Conservation (phyloP, 108 stramenopile genomes). For the Fistulifera pelliculosa region DNA sequence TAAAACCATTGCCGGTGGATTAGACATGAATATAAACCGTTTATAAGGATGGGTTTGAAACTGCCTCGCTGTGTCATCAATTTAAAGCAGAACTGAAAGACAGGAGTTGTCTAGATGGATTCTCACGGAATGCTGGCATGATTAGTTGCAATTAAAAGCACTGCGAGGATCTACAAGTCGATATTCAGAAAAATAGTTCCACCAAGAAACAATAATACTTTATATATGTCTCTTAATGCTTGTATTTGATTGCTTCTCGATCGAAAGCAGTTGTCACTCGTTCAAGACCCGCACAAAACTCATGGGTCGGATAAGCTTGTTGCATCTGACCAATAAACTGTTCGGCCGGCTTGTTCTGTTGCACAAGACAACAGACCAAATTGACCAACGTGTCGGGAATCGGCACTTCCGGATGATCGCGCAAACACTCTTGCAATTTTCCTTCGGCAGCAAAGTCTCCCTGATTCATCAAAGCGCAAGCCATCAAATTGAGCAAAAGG, state of each 20-base stretch:
- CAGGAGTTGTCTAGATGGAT: too few species aligned
- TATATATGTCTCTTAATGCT: too few species aligned
- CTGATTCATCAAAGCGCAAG: slow-evolving; percentile 81
- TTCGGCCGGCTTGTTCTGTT: slow-evolving; percentile 54
- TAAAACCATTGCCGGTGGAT: too few species aligned
- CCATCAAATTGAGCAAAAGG: slow-evolving; percentile 85
- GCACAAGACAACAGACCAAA: slow-evolving; percentile 75
- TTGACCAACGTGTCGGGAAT: slow-evolving; percentile 85
- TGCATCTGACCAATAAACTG: slow-evolving; percentile 35
- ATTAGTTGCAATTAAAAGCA: too few species aligned
- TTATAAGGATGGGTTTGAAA: too few species aligned
- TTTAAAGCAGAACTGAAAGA: too few species aligned
- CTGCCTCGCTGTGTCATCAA: too few species aligned
- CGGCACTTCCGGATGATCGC: slow-evolving; percentile 36
- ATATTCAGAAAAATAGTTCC: too few species aligned
- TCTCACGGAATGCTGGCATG: too few species aligned
- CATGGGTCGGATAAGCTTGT: slow-evolving; percentile 45
- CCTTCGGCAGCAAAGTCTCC: slow-evolving; percentile 81
- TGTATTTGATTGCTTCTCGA: slow-evolving; percentile 77
- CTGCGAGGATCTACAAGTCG: too few species aligned
- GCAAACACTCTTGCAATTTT: slow-evolving; percentile 57
- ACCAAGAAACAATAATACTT: too few species aligned
- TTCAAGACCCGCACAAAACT: slow-evolving; percentile 54
- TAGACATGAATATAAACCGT: too few species aligned
- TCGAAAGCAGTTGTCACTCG: slow-evolving; percentile 81